These are phyloP conservation scores for Cutaneotrichosporon daszewskae DNA, from an alignment of 1,284 basidiomycete genomes.

Conservation along the genomic window DNA sequence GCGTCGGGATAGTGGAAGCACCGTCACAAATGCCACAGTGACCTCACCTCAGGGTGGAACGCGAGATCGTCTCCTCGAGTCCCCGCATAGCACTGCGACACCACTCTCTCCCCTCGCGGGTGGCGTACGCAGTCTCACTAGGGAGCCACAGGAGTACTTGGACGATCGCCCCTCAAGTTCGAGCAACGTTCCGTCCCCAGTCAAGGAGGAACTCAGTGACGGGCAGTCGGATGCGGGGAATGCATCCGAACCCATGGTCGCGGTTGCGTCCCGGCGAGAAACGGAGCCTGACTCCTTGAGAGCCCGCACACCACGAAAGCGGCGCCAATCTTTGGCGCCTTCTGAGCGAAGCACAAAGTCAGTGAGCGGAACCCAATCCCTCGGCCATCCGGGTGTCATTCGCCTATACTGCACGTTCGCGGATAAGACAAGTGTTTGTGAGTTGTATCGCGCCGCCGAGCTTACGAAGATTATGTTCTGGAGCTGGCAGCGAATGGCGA, in stretches of 20 bases:
- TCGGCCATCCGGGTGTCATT: slow-evolving; percentile 73
- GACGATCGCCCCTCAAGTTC: slow-evolving; percentile 6
- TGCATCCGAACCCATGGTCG: background rate
- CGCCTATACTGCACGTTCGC: slow-evolving; percentile 76
- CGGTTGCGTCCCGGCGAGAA: too few species aligned
- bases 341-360: slow-evolving; percentile 34
- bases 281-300: slow-evolving; percentile 4
- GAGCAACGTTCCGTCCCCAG: slow-evolving; percentile 31
- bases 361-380: background rate
- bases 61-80: background rate
- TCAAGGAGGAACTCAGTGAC: slow-evolving; percentile 27
- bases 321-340: slow-evolving; percentile 31
- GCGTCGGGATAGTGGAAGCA: slow-evolving; percentile 4
- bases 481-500: slow-evolving; percentile 88
- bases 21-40: background rate
- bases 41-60: slow-evolving; percentile 1
- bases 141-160: slow-evolving; percentile 10
- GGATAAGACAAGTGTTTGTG: slow-evolving; percentile 75
- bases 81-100: background rate
- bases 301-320: slow-evolving; percentile 20
- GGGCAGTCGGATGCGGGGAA: slow-evolving; percentile 2
- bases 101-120: background rate
- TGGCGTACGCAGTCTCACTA: background rate
- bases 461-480: slow-evolving; percentile 71
- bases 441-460: slow-evolving; percentile 42